Evolutionary conservation across 192 early-diverging fungal species (phyloP).

Genomic region (Backusella parvicylindrica): DNA sequence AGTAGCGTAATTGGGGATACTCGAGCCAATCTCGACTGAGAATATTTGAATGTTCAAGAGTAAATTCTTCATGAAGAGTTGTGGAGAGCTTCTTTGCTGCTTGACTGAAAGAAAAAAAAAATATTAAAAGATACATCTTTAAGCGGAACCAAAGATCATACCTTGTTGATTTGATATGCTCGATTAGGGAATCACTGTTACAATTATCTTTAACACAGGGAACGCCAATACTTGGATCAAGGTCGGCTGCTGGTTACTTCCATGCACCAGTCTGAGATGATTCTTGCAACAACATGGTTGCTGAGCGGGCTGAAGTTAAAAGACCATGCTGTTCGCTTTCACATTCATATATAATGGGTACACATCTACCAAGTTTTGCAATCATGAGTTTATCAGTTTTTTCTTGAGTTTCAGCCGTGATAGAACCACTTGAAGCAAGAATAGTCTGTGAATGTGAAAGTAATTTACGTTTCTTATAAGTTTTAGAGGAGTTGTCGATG

Average conservation of each 20-base stretch:
- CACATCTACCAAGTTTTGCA: constrained; percentile 1
- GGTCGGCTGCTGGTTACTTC: neutral
- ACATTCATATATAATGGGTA: constrained; percentile 1
- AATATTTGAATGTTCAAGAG: constrained; percentile 5
- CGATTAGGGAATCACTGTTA: constrained; percentile 1
- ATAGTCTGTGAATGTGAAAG: constrained; percentile 1
- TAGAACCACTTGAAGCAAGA: constrained; percentile 3
- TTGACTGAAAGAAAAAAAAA: neutral
- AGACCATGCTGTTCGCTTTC: neutral
- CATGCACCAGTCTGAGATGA: constrained; percentile 5
- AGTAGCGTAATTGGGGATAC: constrained; percentile 5
- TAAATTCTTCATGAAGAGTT: neutral
- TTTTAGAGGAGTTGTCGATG: neutral
- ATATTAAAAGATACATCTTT: neutral
- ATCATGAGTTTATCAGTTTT: constrained; percentile 1
- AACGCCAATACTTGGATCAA: constrained; percentile 1
- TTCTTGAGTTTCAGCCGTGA: constrained; percentile 3
- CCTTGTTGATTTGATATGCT: constrained; percentile 5
- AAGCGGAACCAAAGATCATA: constrained; percentile 5
- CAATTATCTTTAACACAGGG: neutral
- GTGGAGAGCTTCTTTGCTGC: neutral
- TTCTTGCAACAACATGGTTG: constrained; percentile 1
- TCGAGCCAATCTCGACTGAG: constrained; percentile 3
- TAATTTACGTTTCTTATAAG: neutral
- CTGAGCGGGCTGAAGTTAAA: neutral